Evolutionary conservation across 1,284 basidiomycete genomes (phyloP), one percentile per base, ranked within the genome.

Genomic region (Prillingera fragicola): DNA sequence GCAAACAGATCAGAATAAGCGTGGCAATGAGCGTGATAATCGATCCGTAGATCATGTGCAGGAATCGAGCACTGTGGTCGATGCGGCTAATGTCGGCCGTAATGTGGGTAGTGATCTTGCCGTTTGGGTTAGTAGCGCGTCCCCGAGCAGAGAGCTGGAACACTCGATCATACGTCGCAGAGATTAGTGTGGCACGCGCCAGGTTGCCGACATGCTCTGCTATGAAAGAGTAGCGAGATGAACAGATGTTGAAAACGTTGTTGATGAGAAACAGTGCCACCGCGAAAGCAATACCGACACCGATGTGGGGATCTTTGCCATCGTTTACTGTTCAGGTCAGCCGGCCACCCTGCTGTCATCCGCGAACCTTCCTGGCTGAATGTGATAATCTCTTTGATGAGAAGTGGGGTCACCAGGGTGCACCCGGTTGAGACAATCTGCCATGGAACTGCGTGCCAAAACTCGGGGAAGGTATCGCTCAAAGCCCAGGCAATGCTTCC

Each of bases 141-240:
- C 85, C 81, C 31, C 84, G 81, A 10, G 83, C 79, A 7, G 83
- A 83, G 33, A 92, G 75, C 28, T 74, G 77, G 31, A 90, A 75
- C 1, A 85, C 82, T 29, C 82, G 80, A 18, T 78, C 76, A 68
- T 90, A 94, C 38, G 92, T 83, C 10, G 85, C 82, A 0, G 84
- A 81, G 58, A 91, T 91, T 38, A 92, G 77, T 0, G 87, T 87
- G 5, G 83, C 84, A 22, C 88, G 82, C 8, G 85, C 62, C 15
- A 91, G 78, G n/a, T n/a, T n/a, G n/a, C n/a, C n/a, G n/a, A n/a
- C n/a, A n/a, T n/a, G n/a, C n/a, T n/a, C n/a, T n/a, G n/a, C n/a
- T n/a, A n/a, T n/a, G n/a, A n/a, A n/a, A n/a, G n/a, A n/a, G n/a
- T n/a, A n/a, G n/a, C n/a, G n/a, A n/a, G n/a, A n/a, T n/a, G n/a